Evolutionary conservation across 768 basidiomycete genomes (phyloP).

Genomic region (Russula foetens): DNA sequence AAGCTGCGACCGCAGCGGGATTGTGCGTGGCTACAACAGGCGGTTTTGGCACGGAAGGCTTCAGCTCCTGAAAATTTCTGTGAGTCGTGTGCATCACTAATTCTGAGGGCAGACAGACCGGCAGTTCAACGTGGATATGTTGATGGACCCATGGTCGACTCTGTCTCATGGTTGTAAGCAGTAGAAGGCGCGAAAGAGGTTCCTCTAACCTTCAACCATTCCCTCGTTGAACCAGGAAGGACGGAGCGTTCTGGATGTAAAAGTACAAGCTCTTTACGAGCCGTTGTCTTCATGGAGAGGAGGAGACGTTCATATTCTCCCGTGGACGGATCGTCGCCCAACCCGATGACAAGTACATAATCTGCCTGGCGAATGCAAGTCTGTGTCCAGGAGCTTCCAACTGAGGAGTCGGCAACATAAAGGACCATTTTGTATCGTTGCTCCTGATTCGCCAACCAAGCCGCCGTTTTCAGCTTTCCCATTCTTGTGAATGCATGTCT

Average conservation of each 20-base stretch:
- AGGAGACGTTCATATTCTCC: slow-evolving; percentile 94
- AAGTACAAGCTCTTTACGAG: slow-evolving; percentile 93
- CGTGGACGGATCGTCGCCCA: slow-evolving; percentile 84
- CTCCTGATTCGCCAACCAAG: slow-evolving; percentile 94
- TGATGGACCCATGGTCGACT: slow-evolving; percentile 94
- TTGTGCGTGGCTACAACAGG: slow-evolving; percentile 52
- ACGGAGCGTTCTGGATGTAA: slow-evolving; percentile 90
- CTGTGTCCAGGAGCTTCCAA: slow-evolving; percentile 95
- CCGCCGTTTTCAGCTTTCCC: slow-evolving; percentile 91
- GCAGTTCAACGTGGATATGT: slow-evolving; percentile 90
- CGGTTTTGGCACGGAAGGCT: slow-evolving; percentile 54
- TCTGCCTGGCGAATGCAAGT: slow-evolving; percentile 98
- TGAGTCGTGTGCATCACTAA: not conserved
- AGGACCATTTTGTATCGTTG: slow-evolving; percentile 89
- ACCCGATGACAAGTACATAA: slow-evolving; percentile 87
- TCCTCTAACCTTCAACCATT: slow-evolving; percentile 78
- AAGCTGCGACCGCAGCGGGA: slow-evolving; percentile 78
- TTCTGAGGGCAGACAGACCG: slow-evolving; percentile 36
- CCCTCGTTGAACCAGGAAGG: slow-evolving; percentile 82
- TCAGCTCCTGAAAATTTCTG: slow-evolving; percentile 48
- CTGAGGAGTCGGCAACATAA: slow-evolving; percentile 93
- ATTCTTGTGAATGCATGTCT: slow-evolving; percentile 93
- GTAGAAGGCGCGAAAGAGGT: not conserved
- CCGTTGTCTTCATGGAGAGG: slow-evolving; percentile 94
- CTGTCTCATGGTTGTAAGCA: slow-evolving; percentile 32